Evolutionary conservation across 1,284 basidiomycete genomes (phyloP).

Genomic region (Sanghuangporus sanghuang): DNA sequence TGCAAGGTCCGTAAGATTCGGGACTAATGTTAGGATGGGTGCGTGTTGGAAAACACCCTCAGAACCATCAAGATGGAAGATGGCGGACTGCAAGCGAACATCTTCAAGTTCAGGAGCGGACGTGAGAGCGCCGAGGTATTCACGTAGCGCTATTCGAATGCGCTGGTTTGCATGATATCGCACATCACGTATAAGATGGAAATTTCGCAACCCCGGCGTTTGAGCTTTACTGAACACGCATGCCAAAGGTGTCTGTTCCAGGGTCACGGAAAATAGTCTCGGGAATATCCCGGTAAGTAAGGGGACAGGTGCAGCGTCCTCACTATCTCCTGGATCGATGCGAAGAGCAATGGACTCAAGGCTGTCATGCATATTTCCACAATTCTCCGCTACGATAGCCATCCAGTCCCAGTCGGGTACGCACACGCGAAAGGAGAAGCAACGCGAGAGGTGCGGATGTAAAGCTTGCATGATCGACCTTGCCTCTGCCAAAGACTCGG

Average conservation of each 20-base stretch:
- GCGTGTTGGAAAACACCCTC: slow-evolving; percentile 25
- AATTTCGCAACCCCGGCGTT: slow-evolving; percentile 24
- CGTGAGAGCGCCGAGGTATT: slow-evolving; percentile 25
- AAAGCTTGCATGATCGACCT: slow-evolving; percentile 26
- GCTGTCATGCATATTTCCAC: slow-evolving; percentile 23
- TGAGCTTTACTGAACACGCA: slow-evolving; percentile 23
- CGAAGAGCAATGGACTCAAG: slow-evolving; percentile 29
- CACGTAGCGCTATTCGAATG: slow-evolving; percentile 26
- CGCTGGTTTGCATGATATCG: slow-evolving; percentile 24
- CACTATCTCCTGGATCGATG: slow-evolving; percentile 26
- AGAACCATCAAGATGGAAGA: slow-evolving; percentile 26
- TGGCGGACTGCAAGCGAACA: slow-evolving; percentile 26
- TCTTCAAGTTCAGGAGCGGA: slow-evolving; percentile 25
- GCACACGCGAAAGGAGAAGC: slow-evolving; percentile 28
- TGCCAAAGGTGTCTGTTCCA: slow-evolving; percentile 29
- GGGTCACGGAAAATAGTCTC: slow-evolving; percentile 24
- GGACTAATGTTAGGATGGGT: slow-evolving; percentile 21
- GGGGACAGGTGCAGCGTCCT: slow-evolving; percentile 24
- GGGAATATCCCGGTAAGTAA: slow-evolving; percentile 27
- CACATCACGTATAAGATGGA: slow-evolving; percentile 28
- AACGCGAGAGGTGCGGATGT: slow-evolving; percentile 27
- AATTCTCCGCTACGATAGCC: slow-evolving; percentile 23
- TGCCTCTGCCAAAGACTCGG: slow-evolving; percentile 24
- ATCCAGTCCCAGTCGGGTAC: slow-evolving; percentile 29
- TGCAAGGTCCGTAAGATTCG: slow-evolving; percentile 23